These are phyloP conservation scores for Ceratobasidium sp. DNA, from an alignment of 1,284 basidiomycete species.

Conservation along the genomic window DNA sequence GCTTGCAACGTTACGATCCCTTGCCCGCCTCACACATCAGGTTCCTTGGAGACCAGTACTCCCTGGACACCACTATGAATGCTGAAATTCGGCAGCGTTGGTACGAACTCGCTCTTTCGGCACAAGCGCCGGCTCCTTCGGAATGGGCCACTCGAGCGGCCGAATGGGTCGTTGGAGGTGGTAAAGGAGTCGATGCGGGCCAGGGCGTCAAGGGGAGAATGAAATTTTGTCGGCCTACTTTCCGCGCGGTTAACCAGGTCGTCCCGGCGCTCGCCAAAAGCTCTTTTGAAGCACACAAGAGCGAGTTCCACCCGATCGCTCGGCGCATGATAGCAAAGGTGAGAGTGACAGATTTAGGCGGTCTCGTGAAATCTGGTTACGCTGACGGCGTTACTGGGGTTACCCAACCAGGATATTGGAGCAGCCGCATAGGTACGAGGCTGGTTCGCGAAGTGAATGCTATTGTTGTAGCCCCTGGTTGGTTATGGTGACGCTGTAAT, in stretches of 20 bases:
- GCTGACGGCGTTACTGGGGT: background rate
- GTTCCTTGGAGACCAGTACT: slow-evolving; percentile 36
- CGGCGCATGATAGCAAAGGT: slow-evolving; percentile 75
- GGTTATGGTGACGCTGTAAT: background rate
- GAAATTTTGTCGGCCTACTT: slow-evolving; percentile 79
- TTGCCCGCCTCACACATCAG: slow-evolving; percentile 42
- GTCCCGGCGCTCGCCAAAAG: slow-evolving; percentile 67
- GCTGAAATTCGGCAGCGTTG: slow-evolving; percentile 47
- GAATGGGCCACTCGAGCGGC: slow-evolving; percentile 60
- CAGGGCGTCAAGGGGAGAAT: slow-evolving; percentile 72
- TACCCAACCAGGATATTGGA: slow-evolving; percentile 27
- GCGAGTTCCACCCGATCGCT: slow-evolving; percentile 77
- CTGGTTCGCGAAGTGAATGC: background rate
- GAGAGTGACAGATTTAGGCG: slow-evolving; percentile 32
- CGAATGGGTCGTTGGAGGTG: slow-evolving; percentile 71
- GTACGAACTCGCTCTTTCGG: slow-evolving; percentile 66
- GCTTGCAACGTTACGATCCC: slow-evolving; percentile 31
- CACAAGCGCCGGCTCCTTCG: slow-evolving; percentile 56
- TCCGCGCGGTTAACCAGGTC: slow-evolving; percentile 62
- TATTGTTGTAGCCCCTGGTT: background rate
- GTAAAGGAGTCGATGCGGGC: slow-evolving; percentile 45
- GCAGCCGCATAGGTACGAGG: background rate
- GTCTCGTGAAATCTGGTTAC: background rate
- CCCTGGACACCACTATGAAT: slow-evolving; percentile 42
- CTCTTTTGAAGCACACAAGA: slow-evolving; percentile 60